Evolutionary conservation across 148 eudicot genomes (phyloP).

Genomic region (Bassia scoparia): DNA sequence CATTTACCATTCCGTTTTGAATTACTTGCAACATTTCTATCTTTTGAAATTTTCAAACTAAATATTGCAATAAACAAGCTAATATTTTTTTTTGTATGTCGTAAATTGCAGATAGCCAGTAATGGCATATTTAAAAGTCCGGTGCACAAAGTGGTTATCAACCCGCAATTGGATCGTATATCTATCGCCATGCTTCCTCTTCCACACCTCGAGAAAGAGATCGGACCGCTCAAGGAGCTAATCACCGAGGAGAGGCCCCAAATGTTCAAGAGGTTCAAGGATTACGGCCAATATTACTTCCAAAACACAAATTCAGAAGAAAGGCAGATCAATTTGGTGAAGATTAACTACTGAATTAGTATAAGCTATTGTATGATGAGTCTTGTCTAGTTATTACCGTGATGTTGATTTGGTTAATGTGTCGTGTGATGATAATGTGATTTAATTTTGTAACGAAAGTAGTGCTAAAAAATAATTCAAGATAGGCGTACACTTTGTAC

Average conservation of each 20-base stretch:
- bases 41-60: too few species aligned
- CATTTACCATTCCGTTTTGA: too few species aligned
- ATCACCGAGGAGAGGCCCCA: slow-evolving; percentile 29
- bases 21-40: too few species aligned
- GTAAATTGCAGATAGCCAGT: slow-evolving; percentile 21
- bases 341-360: neutral
- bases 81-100: too few species aligned
- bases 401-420: too few species aligned
- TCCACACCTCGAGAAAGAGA: slow-evolving; percentile 25
- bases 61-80: too few species aligned
- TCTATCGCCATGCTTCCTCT: slow-evolving; percentile 21
- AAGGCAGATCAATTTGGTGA: slow-evolving; percentile 5
- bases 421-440: too few species aligned
- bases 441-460: too few species aligned
- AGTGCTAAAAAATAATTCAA: too few species aligned
- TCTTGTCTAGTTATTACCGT: too few species aligned
- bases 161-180: slow-evolving; percentile 22
- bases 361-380: too few species aligned
- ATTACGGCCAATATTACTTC: slow-evolving; percentile 15
- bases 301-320: neutral
- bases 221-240: slow-evolving; percentile 29
- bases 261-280: slow-evolving; percentile 28
- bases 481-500: too few species aligned
- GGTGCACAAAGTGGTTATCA: slow-evolving; percentile 30
- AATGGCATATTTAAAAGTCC: slow-evolving; percentile 39